Evolutionary conservation across 2,329 filamentous ascomycete genomes (phyloP).

Genomic region (Rasamsonia emersonii): DNA sequence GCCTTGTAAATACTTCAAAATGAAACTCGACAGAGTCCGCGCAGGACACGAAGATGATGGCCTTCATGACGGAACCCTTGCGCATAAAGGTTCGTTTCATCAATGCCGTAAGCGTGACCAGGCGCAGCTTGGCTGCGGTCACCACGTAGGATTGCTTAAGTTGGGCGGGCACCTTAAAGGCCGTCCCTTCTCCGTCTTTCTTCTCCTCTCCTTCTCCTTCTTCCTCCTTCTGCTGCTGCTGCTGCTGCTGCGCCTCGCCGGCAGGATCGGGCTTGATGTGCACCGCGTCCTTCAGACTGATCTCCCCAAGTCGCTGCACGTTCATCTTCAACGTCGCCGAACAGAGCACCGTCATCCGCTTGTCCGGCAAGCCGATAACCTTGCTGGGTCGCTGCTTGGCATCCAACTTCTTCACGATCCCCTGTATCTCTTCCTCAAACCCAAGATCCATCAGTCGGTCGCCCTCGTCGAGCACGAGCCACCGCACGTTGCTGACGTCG

Average conservation of each 20-base stretch:
- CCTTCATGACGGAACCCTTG: conserved; percentile 89
- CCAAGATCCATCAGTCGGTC: conserved; percentile 98
- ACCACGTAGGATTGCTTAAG: conserved; percentile 87
- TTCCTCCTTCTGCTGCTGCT: no score
- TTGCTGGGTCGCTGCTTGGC: conserved; percentile 55
- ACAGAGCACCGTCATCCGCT: conserved; percentile 78
- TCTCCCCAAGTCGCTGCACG: conserved; percentile 85
- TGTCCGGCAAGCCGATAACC: conserved; percentile 58
- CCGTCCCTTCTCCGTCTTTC: conserved; percentile 43
- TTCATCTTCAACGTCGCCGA: conserved; percentile 98
- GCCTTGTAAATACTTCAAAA: conserved; percentile 65
- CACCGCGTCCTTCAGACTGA: conserved; percentile 85
- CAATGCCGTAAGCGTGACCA: conserved; percentile 78
- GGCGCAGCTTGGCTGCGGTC: conserved; percentile 77
- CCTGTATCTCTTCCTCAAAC: conserved; percentile 88
- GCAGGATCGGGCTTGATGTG: conserved; percentile 65
- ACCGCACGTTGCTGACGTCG: conserved; percentile 79
- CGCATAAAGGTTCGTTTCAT: conserved; percentile 82
- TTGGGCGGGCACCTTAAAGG: conserved; percentile 79
- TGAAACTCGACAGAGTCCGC: conserved; percentile 97
- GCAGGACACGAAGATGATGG: conserved; percentile 92
- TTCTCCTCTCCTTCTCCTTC: conserved; percentile 43
- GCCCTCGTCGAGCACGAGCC: conserved; percentile 91
- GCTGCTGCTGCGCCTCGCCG: conserved; percentile 49
- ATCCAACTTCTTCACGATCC: conserved; percentile 73